Base-by-base conservation (phyloP, 2,329 filamentous ascomycete species). In the Raffaelea ambrosiae region DNA sequence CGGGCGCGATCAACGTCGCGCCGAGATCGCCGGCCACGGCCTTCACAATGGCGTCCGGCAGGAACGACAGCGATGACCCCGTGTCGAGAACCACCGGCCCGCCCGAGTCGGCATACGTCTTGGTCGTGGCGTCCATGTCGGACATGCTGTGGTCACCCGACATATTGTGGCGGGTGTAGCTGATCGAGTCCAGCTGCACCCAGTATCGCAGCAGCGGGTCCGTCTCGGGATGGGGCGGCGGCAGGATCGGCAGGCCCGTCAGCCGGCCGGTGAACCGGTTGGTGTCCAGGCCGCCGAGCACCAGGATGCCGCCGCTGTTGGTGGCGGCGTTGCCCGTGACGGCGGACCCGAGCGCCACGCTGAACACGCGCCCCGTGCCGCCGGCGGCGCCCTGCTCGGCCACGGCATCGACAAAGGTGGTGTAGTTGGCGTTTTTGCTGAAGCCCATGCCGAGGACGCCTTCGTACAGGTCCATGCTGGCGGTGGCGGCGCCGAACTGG, bases 61-160 rank as follows among this genome's bases (percentile, higher is more conserved):
- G 65, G 19, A 70, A 65, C 3, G 63, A 68, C 13, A 77, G 58
- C 1, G 74, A 76, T 2, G 72, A 71, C 45, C 76, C 76, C 3
- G 70, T 73, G 61, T 79, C 76, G 45, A 79, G 64, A 38, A 64
- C 61, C 2, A 63, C 55, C 20, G 61, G 52, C 4, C 58, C 46
- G 16, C 48, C 23, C 13, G 58, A 51, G 10, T 44, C 43, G 8
- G 54, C 43, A 9, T 61, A 59, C 3, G 48, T 53, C 13, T 52
- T 53, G 8, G n/a, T 52, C 39, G 41, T 20, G 4, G 41, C n/a
- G 10, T 13, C 8, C n/a, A n/a, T 33, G 23, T 33, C 20, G 23
- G 8, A 14, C 10, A 14, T 44, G 16, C 29, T 19, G 7, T 31
- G 4, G 7, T 29, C 26, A 13, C 26, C 13, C 26, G 18, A 18